Evolutionary conservation across 768 basidiomycete species (phyloP).

Genomic region (Suillus cothurnatus): DNA sequence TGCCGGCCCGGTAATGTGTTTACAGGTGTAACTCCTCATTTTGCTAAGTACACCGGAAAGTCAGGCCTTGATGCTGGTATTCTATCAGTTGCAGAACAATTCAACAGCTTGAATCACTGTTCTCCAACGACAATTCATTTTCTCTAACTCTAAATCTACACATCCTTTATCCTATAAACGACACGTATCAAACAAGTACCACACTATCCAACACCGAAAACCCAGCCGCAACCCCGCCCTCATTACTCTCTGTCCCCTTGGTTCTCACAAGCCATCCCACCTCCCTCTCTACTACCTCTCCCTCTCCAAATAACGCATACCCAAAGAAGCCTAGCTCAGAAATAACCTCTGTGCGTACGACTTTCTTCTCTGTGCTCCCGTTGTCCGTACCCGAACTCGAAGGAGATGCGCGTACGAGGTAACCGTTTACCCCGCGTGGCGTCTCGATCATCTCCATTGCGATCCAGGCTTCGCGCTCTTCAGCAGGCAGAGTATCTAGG

Average conservation of each 20-base stretch:
- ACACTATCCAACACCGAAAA: conserved; percentile 77
- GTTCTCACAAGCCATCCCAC: conserved; percentile 88
- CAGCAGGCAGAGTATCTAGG: conserved; percentile 58
- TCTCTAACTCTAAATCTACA: background rate
- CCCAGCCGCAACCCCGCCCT: conserved; percentile 88
- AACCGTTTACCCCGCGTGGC: conserved; percentile 66
- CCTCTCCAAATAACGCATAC: conserved; percentile 73
- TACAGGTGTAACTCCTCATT: too few relatives aligned
- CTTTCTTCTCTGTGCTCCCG: conserved; percentile 15
- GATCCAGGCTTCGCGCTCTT: conserved; percentile 86
- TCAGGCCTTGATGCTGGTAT: too few relatives aligned
- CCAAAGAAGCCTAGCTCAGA: conserved; percentile 94
- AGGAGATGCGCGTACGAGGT: conserved; percentile 73
- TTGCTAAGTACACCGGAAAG: too few relatives aligned
- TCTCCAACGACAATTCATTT: too few relatives aligned
- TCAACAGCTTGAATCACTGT: too few relatives aligned
- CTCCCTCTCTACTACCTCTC: conserved; percentile 53
- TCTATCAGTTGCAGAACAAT: too few relatives aligned
- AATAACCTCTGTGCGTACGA: conserved; percentile 68
- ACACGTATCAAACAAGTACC: conserved; percentile 44
- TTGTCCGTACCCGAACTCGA: background rate
- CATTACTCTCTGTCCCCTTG: conserved; percentile 88
- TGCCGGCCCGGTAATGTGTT: too few relatives aligned
- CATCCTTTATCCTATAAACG: background rate
- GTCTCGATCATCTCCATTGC: conserved; percentile 92